A percentile compares a stretch with the other conserved stretches of the same genome.
These are phyloP conservation scores for Aspergillus sp. DNA, from an alignment of 2,329 filamentous ascomycete species.

Conservation along the genomic window DNA sequence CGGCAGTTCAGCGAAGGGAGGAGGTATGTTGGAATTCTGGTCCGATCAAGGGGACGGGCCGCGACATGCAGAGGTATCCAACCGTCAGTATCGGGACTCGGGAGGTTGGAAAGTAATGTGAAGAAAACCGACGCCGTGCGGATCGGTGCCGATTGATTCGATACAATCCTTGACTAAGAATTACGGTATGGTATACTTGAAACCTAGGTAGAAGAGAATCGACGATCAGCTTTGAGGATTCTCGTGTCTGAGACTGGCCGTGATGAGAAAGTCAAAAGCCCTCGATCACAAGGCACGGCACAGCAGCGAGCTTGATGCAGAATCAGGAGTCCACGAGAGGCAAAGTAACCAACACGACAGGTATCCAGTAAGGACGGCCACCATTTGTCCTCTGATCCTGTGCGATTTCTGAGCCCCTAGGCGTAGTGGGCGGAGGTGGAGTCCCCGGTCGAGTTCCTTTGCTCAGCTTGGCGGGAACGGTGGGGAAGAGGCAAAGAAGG, in stretches of 20 bases:
- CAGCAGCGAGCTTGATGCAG: neutral
- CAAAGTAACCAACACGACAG: neutral
- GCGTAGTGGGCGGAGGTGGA: slow-evolving; percentile 28
- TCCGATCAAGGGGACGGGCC: slow-evolving; percentile 21
- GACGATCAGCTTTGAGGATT: neutral
- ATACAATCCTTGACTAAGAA: neutral
- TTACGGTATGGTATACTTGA: slow-evolving; percentile 8
- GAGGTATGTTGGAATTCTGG: slow-evolving; percentile 25
- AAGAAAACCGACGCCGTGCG: slow-evolving; percentile 13
- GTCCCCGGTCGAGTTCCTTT: slow-evolving; percentile 19
- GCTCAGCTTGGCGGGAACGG: slow-evolving; percentile 29
- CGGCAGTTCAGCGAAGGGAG: slow-evolving; percentile 19
- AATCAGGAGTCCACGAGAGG: neutral
- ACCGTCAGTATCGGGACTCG: slow-evolving; percentile 7
- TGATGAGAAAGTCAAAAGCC: neutral
- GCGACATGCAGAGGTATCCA: slow-evolving; percentile 28
- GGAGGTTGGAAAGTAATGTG: slow-evolving; percentile 24
- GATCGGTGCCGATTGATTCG: neutral
- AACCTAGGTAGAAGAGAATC: slow-evolving; percentile 4
- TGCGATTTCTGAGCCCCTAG: slow-evolving; percentile 24
- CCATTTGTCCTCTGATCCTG: slow-evolving; percentile 1
- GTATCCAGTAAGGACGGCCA: neutral
- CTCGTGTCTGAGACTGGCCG: neutral
- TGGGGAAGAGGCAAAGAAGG: slow-evolving; percentile 25
- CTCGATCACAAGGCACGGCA: neutral